Base-by-base conservation (phyloP, 2,329 filamentous ascomycete genomes). In the Diaporthe amygdali region DNA sequence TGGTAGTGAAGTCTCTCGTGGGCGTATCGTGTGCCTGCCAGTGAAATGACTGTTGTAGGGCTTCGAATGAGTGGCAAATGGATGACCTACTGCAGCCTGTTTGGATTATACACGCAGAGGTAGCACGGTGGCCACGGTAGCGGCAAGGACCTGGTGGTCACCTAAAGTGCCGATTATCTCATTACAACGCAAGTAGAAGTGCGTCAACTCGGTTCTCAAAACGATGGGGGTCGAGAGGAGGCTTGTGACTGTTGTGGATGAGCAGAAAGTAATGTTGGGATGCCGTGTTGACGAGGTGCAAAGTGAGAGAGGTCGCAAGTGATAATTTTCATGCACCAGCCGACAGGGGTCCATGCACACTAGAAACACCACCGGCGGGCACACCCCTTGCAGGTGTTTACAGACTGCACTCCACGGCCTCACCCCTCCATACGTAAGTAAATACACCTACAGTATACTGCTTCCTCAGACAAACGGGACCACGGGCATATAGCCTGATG, bases 101-200 rank as follows among this genome's bases (percentile, higher is more conserved):
- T 63, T 49, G 44, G 44, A 27, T 49, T 64, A 37, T 37, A 25
- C 41, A 49, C 59, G 47, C 41, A 49, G 59, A 64, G 59, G 41
- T 44, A n/a, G 34, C 59, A 64, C 44, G 51, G 47, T 66, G 47
- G 64, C 69, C 69, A 71, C 41, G 32, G 52, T 25, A 47, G 66
- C 44, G 52, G 44, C 52, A 34, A 47, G 68, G 27, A 51, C 49
- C 71, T 59, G 69, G 66, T 68, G 54, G 64, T 61, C 71, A 67
- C 71, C 66, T 51, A 68, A 69, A n/a, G n/a, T 46, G 7, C 46
- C 69, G 51, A 69, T 73, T 67, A 73, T 52, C 41, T 71, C 71
- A 73, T 73, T 73, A 73, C 56, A 71, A 63, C 56, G 46, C 64
- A 17, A 47, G 49, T 39, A 9, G 3, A 34, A 34, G 30, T 49